These are phyloP conservation scores for Yarrowia galli DNA, from an alignment of 1,139 yeast genomes.

Conservation along the genomic window DNA sequence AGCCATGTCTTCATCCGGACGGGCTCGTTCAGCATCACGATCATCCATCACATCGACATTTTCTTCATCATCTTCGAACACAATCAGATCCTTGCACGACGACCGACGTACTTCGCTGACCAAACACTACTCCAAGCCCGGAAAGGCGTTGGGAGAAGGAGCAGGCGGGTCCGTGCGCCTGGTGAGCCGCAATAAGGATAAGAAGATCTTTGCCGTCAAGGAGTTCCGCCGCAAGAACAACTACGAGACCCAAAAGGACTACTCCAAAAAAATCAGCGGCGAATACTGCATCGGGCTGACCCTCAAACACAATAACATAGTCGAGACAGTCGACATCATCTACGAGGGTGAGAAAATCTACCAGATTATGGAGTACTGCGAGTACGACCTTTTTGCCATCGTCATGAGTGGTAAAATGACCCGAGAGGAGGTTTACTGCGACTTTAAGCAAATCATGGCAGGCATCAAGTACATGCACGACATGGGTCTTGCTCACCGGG, in stretches of 20 bases:
- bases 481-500: conserved; percentile 94
- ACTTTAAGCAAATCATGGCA: conserved; percentile 81
- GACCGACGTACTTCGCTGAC: conserved; percentile 46
- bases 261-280: conserved; percentile 93
- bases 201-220: conserved; percentile 91
- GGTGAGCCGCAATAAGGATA: conserved; percentile 80
- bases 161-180: conserved; percentile 97
- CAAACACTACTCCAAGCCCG: conserved; percentile 87
- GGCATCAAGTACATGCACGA: conserved; percentile 86
- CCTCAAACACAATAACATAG: conserved; percentile 89
- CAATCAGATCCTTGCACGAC: conserved; percentile 42
- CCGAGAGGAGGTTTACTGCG: conserved; percentile 82
- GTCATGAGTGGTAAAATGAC: conserved; percentile 97
- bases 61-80: conserved; percentile 40
- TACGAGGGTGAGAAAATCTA: conserved; percentile 85
- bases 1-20: conserved; percentile 6
- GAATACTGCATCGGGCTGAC: conserved; percentile 98
- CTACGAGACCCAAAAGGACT: conserved; percentile 86
- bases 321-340: conserved; percentile 90
- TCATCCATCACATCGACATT: conserved; percentile 36
- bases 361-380: conserved; percentile 98
- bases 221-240: conserved; percentile 88
- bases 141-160: conserved; percentile 92
- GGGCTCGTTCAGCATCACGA: conserved; percentile 23
- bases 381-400: conserved; percentile 93